phyloP scores from a whole-genome alignment of 495 filamentous ascomycete species.

The Penicillium salamii region DNA sequence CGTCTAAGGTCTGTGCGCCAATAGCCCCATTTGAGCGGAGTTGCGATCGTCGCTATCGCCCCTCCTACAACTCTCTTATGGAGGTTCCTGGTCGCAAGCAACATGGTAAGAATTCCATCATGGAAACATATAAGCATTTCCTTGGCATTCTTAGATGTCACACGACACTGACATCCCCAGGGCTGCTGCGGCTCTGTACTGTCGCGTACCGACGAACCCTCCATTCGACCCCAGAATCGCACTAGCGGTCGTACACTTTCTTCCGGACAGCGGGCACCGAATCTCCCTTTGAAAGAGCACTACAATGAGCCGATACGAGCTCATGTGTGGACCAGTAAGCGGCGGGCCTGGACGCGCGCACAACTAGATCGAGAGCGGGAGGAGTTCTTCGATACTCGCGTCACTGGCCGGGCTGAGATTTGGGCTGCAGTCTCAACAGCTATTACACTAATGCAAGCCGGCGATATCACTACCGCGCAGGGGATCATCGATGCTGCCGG shows the following conservation, averaged over 20 bases:
- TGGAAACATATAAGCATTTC: neutral
- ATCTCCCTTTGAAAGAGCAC: conserved; percentile 39
- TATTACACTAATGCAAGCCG: conserved; percentile 58
- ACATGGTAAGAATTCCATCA: conserved; percentile 27
- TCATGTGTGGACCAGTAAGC: conserved; percentile 51
- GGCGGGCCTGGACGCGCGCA: conserved; percentile 49
- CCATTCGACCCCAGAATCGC: conserved; percentile 16
- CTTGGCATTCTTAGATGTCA: conserved; percentile 4
- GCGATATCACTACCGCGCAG: conserved; percentile 72
- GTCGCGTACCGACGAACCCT: conserved; percentile 32
- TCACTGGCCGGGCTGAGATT: conserved; percentile 70
- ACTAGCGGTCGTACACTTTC: conserved; percentile 10
- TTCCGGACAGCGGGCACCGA: conserved; percentile 14
- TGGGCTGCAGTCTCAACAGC: conserved; percentile 73
- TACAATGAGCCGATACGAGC: conserved; percentile 50
- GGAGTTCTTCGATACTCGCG: conserved; percentile 82
- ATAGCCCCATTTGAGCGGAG: neutral
- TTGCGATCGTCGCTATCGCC: conserved; percentile 3
- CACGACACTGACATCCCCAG: conserved; percentile 19
- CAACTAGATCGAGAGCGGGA: conserved; percentile 48
- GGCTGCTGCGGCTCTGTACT: conserved; percentile 40
- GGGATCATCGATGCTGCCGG: conserved; percentile 70
- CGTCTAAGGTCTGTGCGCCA: conserved; percentile 4
- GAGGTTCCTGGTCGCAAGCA: conserved; percentile 16
- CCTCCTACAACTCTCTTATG: conserved; percentile 9